Evolutionary conservation across 225 moss, liverwort and hornwort species (phyloP), one percentile per base, ranked within the genome.

Genomic region (Physcomitrellopsis africana): DNA sequence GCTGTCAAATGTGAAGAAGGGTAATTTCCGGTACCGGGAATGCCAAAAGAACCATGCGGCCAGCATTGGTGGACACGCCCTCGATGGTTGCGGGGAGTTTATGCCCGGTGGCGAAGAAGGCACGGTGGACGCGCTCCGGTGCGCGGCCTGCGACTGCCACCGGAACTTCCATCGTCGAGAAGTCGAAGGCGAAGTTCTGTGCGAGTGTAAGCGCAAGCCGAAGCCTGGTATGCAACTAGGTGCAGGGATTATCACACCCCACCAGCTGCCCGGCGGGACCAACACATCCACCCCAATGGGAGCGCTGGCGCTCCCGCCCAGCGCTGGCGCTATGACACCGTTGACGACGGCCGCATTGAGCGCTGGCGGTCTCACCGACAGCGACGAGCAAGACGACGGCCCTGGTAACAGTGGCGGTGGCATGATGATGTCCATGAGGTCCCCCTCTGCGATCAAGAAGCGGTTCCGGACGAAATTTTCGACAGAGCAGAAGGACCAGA

Each of bases 21-120:
- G 84, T 8, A 62, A 77, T 3, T 79, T 85, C 49, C 85, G 85
- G 23, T 99, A 99, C 79, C 89, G 97, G 70, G 97, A 99, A 87
- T 99, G 97, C 85, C 92, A 89, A 86, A 99, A 95, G 89, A 99
- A 99, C 86, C 97, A 99, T 73, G 97, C 97, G 68, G 97, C 97
- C 74, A 90, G 90, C 90, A 93, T 93, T 87, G 97, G 97, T 75
- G 92, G 95, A 46, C 95, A 99, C 75, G 93, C 97, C 75, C 83
- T 99, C 82, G 97, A 99, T 60, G 97, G 97, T 69, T 99, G 97
- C 85, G 95, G 95, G 51, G 97, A 99, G 90, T 99, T 99, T 53
- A 99, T 99, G 97, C 92, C 95, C 47, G 81, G 89, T 10, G 92
- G 97, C 20, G 92, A 95, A 68, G 97, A 95, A 27, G 97, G 97